Base-by-base conservation (phyloP, 805 yeast species). In the Saccharomycopsis lassenensis region DNA sequence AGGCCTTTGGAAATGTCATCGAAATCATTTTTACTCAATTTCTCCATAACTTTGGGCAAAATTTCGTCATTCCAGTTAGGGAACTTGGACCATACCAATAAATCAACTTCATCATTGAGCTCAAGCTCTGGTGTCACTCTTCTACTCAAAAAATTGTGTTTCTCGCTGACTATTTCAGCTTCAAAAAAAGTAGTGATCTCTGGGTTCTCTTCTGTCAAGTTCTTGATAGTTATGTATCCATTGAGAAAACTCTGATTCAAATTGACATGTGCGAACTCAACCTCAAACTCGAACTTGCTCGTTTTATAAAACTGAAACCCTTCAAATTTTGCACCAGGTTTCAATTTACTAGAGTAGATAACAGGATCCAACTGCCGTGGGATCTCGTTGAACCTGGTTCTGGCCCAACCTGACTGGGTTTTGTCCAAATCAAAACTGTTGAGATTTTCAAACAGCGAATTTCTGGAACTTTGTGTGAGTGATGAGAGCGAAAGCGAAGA, bases 161-260 rank as follows among this genome's bases (percentile, higher is more conserved):
- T 64, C 50, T 59, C 69, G 45, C 76, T 72, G 29, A 76, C 63
- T 29, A 76, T 70, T 47, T 77, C 83, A 4, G 76, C 78, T 47
- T 71, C 76, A 58, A 81, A 81, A 51, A 71, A 79, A 1, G 91
- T 81, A n/a, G 77, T 68, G 42, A 81, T 77, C 47, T 75, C 74
- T 2, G 86, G 84, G 47, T 76, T 68, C 19, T 71, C 61, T 35
- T 66, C 71, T 0, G 89, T 79, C 26, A 81, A 59, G 2, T 86
- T 84, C 31, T 69, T 62, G 35, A 81, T 81, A 33, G 77, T 74
- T 31, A 81, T 58, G 42, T 71, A 76, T 2, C 93, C 93, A 4
- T 77, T 59, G 20, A 72, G 33, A 36, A 60, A 29, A 52, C 63
- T 62, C 33, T 53, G 60, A 15, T 49, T 51, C 40, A 77, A 53